Evolutionary conservation across 176 grass and related monocot species (phyloP).

Genomic region (Oryza officinalis): DNA sequence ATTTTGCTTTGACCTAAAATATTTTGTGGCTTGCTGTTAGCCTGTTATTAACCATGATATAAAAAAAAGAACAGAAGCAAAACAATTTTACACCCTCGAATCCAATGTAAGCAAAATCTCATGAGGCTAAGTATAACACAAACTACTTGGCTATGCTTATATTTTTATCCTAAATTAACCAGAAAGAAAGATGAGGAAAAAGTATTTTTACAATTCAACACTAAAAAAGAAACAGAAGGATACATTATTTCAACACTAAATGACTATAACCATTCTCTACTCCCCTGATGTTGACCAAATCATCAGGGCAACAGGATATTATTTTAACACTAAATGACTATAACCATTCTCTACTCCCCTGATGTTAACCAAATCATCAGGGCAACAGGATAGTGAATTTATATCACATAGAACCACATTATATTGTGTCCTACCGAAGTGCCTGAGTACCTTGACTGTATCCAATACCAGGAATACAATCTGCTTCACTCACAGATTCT

Average conservation of each 20-base stretch:
- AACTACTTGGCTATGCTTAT: constrained; percentile 20
- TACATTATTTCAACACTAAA: constrained; percentile 13
- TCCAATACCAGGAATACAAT: background rate
- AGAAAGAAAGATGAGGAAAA: background rate
- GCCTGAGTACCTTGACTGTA: background rate
- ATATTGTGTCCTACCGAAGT: constrained; percentile 9
- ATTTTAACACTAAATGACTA: too few relatives aligned
- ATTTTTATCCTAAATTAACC: background rate
- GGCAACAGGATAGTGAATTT: background rate
- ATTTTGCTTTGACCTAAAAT: constrained; percentile 31
- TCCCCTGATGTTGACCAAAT: background rate
- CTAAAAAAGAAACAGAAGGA: background rate
- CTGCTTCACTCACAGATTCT: background rate
- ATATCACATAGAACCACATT: background rate
- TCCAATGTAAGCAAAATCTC: background rate
- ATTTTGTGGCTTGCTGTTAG: background rate
- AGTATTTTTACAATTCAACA: background rate
- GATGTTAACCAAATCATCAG: too few relatives aligned
- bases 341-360: too few relatives aligned
- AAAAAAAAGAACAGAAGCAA: background rate
- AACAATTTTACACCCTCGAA: background rate
- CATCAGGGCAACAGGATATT: too few relatives aligned
- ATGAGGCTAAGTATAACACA: background rate
- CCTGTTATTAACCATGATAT: constrained; percentile 11
- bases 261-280: constrained; percentile 9